phyloP scores from a whole-genome alignment of 2,329 filamentous ascomycete genomes.

The Colletotrichum sp. region DNA sequence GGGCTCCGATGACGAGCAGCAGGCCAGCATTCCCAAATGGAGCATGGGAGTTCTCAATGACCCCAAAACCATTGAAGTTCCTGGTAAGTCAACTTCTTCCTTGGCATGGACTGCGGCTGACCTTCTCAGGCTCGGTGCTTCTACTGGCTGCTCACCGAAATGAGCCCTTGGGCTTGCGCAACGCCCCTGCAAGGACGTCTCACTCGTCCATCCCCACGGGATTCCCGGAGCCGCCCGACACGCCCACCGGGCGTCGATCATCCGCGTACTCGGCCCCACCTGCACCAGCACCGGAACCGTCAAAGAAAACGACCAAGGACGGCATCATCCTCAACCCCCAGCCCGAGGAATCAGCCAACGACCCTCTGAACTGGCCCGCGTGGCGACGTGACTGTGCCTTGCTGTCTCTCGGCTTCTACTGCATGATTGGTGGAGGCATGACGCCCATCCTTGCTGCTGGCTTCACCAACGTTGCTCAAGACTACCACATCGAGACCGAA shows the following conservation, averaged over 20 bases:
- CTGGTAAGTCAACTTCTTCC: constrained; percentile 59
- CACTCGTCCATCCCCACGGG: constrained; percentile 61
- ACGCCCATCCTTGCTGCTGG: constrained; percentile 90
- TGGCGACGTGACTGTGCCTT: constrained; percentile 83
- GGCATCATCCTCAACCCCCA: constrained; percentile 92
- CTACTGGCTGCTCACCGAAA: constrained; percentile 61
- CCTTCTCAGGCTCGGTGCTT: constrained; percentile 57
- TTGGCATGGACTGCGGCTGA: not conserved
- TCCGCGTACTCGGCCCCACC: constrained; percentile 8
- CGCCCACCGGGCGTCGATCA: constrained; percentile 9
- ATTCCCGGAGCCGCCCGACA: constrained; percentile 28
- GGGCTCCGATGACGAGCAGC: not conserved
- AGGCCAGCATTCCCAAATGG: constrained; percentile 49
- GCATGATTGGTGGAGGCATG: constrained; percentile 91
- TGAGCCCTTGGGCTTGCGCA: constrained; percentile 63
- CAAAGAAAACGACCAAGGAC: constrained; percentile 79
- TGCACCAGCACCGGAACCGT: constrained; percentile 27
- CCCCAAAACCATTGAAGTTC: constrained; percentile 81
- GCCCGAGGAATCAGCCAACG: constrained; percentile 87
- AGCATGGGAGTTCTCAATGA: constrained; percentile 86
- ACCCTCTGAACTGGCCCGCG: constrained; percentile 89
- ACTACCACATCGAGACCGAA: constrained; percentile 69
- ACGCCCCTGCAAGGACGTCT: constrained; percentile 61
- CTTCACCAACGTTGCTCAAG: constrained; percentile 78
- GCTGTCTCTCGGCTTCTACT: constrained; percentile 86